Percentiles rank a stretch among this genome's conserved stretches.
phyloP scores from a whole-genome alignment of 2,329 filamentous ascomycete genomes.

The Pezicula carpinea region DNA sequence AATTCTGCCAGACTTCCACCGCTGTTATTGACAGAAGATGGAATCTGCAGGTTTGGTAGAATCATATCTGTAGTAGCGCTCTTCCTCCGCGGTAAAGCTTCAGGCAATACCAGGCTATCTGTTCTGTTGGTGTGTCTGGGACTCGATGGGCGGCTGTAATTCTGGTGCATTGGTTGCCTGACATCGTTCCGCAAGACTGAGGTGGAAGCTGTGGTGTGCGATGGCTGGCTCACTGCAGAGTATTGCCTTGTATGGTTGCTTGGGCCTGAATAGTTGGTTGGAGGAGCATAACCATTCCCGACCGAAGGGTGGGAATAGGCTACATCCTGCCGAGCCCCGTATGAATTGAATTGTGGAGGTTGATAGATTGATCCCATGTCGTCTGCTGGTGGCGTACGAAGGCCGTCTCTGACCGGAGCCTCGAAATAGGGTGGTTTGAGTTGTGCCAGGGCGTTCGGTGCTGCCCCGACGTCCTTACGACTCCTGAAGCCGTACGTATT shows the following conservation, averaged over 20 bases:
- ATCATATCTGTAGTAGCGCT: conserved; percentile 20
- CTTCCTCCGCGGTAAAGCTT: conserved; percentile 16
- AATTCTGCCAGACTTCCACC: conserved; percentile 78
- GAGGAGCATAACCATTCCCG: conserved; percentile 8
- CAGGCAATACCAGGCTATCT: conserved; percentile 12
- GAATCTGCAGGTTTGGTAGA: conserved; percentile 55
- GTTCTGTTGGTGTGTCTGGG: conserved; percentile 14
- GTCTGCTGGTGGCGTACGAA: conserved; percentile 47
- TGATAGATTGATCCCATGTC: conserved; percentile 49
- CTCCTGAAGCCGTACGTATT: conserved; percentile 16
- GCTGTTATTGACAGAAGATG: conserved; percentile 67
- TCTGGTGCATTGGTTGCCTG: conserved; percentile 5
- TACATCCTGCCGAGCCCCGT: conserved; percentile 37
- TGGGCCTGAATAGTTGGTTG: conserved; percentile 6
- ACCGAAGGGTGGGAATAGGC: conserved; percentile 16
- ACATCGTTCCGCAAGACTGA: conserved; percentile 24
- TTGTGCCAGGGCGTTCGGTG: conserved; percentile 11
- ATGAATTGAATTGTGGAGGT: conserved; percentile 39
- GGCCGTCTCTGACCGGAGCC: conserved; percentile 31
- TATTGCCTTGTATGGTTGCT: conserved; percentile 11
- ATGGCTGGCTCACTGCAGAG: conserved; percentile 11
- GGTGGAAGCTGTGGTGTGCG: conserved; percentile 6
- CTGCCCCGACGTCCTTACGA: conserved; percentile 15
- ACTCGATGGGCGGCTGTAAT: conserved; percentile 14
- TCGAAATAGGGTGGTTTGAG: conserved; percentile 17